Percentiles rank a stretch among this genome's conserved stretches.
These are phyloP conservation scores for Tetracladium marchalianum DNA, from an alignment of 495 filamentous ascomycete genomes.

Conservation along the genomic window DNA sequence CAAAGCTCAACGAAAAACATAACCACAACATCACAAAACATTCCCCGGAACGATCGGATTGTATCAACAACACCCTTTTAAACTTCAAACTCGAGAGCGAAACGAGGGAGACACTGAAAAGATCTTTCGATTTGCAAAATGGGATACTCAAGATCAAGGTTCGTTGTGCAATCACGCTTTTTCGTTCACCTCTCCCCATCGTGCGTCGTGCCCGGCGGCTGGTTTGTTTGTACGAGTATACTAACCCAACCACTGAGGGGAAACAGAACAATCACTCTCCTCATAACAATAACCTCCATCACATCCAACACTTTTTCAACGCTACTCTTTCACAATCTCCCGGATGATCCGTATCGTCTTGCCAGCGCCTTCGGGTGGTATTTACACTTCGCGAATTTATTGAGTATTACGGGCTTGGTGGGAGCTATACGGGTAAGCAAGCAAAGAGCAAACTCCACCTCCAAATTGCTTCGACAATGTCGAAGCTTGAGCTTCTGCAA, in stretches of 20 bases:
- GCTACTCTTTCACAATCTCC: conserved; percentile 13
- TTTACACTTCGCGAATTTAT: conserved; percentile 18
- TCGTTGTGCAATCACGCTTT: neutral
- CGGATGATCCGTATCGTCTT: conserved; percentile 18
- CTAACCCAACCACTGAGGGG: neutral
- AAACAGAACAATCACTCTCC: conserved; percentile 13
- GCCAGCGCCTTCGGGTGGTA: conserved; percentile 14
- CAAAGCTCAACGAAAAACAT: no score
- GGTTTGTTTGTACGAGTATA: neutral
- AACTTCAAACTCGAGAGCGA: no score
- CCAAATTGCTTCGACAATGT: no score
- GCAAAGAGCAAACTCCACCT: neutral
- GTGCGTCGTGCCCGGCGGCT: no score
- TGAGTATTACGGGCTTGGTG: conserved; percentile 18
- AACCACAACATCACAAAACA: no score
- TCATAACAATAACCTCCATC: conserved; percentile 12
- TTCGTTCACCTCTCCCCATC: neutral
- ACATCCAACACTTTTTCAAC: conserved; percentile 11
- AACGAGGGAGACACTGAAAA: neutral
- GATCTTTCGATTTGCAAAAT: conserved; percentile 1
- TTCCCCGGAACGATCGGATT: no score
- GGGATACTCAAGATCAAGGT: conserved; percentile 6
- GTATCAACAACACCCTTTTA: no score
- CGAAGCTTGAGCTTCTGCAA: no score
- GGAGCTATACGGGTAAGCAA: conserved; percentile 14